A percentile compares a stretch with the other conserved stretches of the same genome.
These are phyloP conservation scores for Debaryomyces castellii DNA, from an alignment of 805 yeast species.

Conservation along the genomic window DNA sequence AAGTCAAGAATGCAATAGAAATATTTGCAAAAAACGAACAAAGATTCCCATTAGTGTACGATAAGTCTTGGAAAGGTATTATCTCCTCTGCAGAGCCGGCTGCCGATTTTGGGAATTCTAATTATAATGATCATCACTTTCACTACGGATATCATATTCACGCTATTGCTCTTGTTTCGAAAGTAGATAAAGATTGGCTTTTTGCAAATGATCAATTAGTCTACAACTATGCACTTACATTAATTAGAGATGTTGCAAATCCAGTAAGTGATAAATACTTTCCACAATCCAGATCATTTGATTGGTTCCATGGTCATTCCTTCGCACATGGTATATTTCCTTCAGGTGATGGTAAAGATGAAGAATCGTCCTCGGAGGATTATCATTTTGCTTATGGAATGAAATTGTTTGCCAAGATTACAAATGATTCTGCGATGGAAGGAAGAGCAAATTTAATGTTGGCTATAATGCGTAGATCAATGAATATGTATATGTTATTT, in stretches of 20 bases:
- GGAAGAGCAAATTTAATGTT: constrained; percentile 58
- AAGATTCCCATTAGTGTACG: constrained; percentile 72
- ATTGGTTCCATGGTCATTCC: constrained; percentile 77
- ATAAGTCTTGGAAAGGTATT: constrained; percentile 74
- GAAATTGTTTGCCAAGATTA: constrained; percentile 61
- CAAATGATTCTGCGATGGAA: constrained; percentile 52
- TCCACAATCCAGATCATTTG: constrained; percentile 68
- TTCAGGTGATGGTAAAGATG: constrained; percentile 74
- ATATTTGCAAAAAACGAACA: constrained; percentile 72
- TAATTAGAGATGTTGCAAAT: constrained; percentile 68
- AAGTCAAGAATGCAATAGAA: constrained; percentile 65
- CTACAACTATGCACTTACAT: constrained; percentile 52
- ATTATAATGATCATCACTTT: constrained; percentile 75
- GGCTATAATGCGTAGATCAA: constrained; percentile 53
- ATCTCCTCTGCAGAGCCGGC: constrained; percentile 64
- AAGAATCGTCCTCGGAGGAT: constrained; percentile 75
- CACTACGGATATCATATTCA: constrained; percentile 75
- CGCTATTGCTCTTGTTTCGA: constrained; percentile 63
- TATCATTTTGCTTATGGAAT: constrained; percentile 69
- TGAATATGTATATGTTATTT: constrained; percentile 57
- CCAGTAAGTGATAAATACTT: constrained; percentile 57
- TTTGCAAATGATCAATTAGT: constrained; percentile 25
- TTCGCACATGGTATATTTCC: constrained; percentile 75
- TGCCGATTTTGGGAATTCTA: constrained; percentile 72
- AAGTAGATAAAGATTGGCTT: constrained; percentile 48